phyloP scores from a whole-genome alignment of 2,329 filamentous ascomycete genomes.

The Penicillium rolfsii region DNA sequence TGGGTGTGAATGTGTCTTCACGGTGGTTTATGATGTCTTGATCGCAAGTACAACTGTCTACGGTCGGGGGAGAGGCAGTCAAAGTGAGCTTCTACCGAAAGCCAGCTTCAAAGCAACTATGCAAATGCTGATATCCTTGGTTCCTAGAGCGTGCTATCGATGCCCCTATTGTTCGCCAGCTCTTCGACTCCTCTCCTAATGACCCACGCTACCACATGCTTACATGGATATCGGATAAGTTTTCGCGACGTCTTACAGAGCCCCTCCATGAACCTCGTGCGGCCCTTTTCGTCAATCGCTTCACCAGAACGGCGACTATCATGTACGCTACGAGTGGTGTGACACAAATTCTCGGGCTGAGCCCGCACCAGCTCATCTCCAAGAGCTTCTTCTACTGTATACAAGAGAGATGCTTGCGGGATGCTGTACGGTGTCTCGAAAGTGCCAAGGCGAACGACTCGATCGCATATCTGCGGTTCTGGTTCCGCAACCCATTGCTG shows the following conservation, averaged over 20 bases:
- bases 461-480: conserved; percentile 85
- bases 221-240: conserved; percentile 80
- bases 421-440: conserved; percentile 78
- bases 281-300: conserved; percentile 82
- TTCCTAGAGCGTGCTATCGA: conserved; percentile 71
- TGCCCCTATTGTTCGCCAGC: conserved; percentile 74
- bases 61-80: conserved; percentile 66
- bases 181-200: conserved; percentile 78
- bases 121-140: neutral
- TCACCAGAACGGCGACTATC: conserved; percentile 77
- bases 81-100: conserved; percentile 62
- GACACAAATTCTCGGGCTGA: conserved; percentile 72
- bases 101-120: neutral
- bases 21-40: conserved; percentile 83
- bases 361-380: conserved; percentile 69
- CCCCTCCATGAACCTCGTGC: conserved; percentile 76
- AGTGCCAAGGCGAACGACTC: conserved; percentile 89
- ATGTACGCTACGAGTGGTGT: conserved; percentile 86
- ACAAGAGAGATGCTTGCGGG: conserved; percentile 68
- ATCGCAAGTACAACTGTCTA: conserved; percentile 85
- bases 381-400: conserved; percentile 90
- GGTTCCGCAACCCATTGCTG: conserved; percentile 73
- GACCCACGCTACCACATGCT: conserved; percentile 91
- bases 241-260: conserved; percentile 57
- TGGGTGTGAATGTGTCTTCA: conserved; percentile 86